Evolutionary conservation across 371 early-diverging fungal species (phyloP), one percentile per base, ranked within the genome.

Genomic region (Apophysomyces trapeziformis): DNA sequence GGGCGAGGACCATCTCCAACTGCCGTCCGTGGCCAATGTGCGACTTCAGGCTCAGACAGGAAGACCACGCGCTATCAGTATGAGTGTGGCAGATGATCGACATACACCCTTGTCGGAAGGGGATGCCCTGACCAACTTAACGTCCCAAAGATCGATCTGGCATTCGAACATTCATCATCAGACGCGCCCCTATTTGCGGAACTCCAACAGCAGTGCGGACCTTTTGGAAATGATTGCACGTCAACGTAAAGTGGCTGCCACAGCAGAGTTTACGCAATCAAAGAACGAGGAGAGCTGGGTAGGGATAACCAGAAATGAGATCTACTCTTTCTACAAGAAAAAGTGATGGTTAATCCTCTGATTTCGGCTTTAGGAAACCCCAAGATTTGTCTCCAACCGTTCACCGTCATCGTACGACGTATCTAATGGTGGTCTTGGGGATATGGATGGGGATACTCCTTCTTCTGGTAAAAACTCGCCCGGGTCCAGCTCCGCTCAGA

Each of bases 51-150:
- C 66, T 56, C 72, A 68, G 58, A 58, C 67, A 7, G 71, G 68
- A 32, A 56, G 84, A 64, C 84, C 85, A 26, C 74, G 84, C 16
- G 85, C 84, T 60, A 79, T 79, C 64, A 77, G 78, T 46, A 74
- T 84, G 69, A 83, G 87, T 43, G 80, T 84, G 50, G 72, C 69
- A 13, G 75, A 75, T 50, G 71, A 68, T 26, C 58, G 38, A 47
- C 54, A 50, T 37, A 26, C 21, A 60, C 57, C 21, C 18, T 54
- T 41, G 26, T 38, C 65, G 2, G 54, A 50, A n/a, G 54, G 21
- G 7, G 54, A 50, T 11, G 16, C 54, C 18, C 54, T 50, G 21
- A 50, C 54, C 1, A n/a, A 50, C n/a, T 41, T 62, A 18, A 38
- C 60, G 56, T 26, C 62, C 14, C 68, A 68, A 21, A 39, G 64